A percentile compares a stretch with the other conserved stretches of the same genome.
Conservation (phyloP, 257 asterid species). For the Solanum ahanhuiri region DNA sequence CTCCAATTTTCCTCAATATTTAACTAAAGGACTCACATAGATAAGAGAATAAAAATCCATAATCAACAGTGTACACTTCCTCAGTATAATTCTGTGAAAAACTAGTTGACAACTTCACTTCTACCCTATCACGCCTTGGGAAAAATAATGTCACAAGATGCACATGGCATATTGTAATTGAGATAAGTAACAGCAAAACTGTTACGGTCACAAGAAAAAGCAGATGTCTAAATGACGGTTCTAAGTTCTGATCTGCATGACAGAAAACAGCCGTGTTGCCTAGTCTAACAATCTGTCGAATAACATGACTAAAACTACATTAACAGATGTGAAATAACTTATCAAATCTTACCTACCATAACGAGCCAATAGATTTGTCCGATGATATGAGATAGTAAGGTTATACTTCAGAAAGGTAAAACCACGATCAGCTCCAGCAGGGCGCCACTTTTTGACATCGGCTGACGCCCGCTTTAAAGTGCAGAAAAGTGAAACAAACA, state of each 20-base stretch:
- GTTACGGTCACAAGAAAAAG: neutral
- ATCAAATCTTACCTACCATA: constrained; percentile 81
- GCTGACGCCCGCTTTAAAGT: constrained; percentile 46
- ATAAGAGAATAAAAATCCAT: neutral
- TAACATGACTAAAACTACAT: neutral
- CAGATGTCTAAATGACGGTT: neutral
- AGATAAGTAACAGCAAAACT: neutral
- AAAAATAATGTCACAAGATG: neutral
- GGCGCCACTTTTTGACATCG: constrained; percentile 92
- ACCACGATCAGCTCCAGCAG: constrained; percentile 94
- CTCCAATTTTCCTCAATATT: neutral
- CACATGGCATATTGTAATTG: neutral
- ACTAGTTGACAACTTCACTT: neutral
- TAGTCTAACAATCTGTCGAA: neutral
- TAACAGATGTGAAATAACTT: neutral
- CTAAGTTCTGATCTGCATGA: neutral
- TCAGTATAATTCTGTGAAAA: neutral
- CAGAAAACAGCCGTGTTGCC: neutral
- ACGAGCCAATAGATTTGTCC: constrained; percentile 91
- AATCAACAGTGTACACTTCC: neutral
- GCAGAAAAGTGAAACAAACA: constrained; percentile 90
- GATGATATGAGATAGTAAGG: constrained; percentile 84
- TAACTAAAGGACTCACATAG: neutral
- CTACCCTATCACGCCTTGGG: neutral
- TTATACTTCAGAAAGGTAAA: constrained; percentile 79